These are phyloP conservation scores for Coriaria nepalensis DNA, from an alignment of 306 rosid species.

Conservation along the genomic window DNA sequence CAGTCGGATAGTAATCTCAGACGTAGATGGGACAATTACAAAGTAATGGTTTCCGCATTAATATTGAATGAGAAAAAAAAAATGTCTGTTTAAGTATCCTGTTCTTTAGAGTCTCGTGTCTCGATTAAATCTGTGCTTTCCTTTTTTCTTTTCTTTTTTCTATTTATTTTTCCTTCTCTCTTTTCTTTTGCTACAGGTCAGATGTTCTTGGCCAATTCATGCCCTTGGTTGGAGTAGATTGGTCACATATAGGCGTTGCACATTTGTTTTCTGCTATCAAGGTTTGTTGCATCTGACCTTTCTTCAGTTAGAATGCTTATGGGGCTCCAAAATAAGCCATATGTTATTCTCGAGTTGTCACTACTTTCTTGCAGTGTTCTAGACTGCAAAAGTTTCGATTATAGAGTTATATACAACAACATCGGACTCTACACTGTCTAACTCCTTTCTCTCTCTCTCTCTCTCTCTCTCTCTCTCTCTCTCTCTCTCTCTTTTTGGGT, in stretches of 20 bases:
- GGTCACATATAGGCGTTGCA: conserved; percentile 97
- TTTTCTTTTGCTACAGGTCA: conserved; percentile 41
- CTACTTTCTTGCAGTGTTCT: too few species aligned
- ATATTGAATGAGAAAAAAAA: too few species aligned
- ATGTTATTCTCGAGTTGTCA: background rate
- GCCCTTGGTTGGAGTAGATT: conserved; percentile 97
- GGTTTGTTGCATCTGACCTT: conserved; percentile 36
- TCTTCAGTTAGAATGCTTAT: conserved; percentile 10
- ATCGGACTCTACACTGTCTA: too few species aligned
- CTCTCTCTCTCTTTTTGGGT: background rate
- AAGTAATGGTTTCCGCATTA: conserved; percentile 36
- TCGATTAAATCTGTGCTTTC: background rate
- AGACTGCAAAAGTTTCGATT: too few species aligned
- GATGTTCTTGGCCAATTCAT: conserved; percentile 99
- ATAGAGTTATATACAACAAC: too few species aligned
- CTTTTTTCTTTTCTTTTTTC: background rate
- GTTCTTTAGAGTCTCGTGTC: background rate
- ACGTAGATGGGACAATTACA: conserved; percentile 97
- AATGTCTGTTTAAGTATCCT: too few species aligned
- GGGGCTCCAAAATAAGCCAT: conserved; percentile 3
- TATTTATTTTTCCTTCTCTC: conserved; percentile 11
- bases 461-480: too few species aligned
- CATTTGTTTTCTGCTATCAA: conserved; percentile 92
- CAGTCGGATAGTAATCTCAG: conserved; percentile 76
- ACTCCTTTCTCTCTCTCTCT: too few species aligned